Evolutionary conservation across 2,329 filamentous ascomycete species (phyloP), one percentile per base, ranked within the genome.

Genomic region (Zopfia rhizophila): DNA sequence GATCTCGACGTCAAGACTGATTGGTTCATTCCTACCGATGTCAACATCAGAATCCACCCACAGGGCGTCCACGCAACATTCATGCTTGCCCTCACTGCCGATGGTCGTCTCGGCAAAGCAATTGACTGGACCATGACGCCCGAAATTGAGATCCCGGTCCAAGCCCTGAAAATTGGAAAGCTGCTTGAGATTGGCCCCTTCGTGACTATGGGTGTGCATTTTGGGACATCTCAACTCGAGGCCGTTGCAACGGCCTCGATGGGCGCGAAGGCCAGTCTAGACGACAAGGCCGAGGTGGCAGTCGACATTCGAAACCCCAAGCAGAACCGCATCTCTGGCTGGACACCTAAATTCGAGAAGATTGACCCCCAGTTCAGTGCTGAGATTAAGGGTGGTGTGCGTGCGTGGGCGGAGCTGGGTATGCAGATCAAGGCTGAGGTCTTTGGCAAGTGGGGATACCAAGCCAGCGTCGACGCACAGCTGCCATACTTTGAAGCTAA

Each of bases 151-250:
- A 61, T 63, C 14, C 57, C 57, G 3, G 45, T 63, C 12, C 45
- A 38, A n/a, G 57, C 51, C 5, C 38, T 63, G 22, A 56, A 52
- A 22, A 60, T 63, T 23, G 40, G 36, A 17, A 40, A 40, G 3
- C 27, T 63, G 7, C 31, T 63, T 7, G 45, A 58, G 16, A 48
- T 63, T 25, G 60, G 60, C 4, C 60, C 60, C 0, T 60, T 56
- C 17, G 45, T 60, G 12, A 57, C 50, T 12, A 47, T 63, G 38
- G 58, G 60, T 13, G 44, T 61, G 18, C 57, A 63, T 25, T 41
- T 58, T 13, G 60, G 54, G 5, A 55, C 60, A n/a, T 48, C 45
- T 4, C 50, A 49, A 6, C 44, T 63, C 10, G 31, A 49, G 31
- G 60, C 57, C 12, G 52, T 46, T 4, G 56, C 44, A 5, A 37